A percentile compares a stretch with the other conserved stretches of the same genome.
These are phyloP conservation scores for Erigeron philadelphicus DNA, from an alignment of 140 eudicot genomes.

Conservation along the genomic window DNA sequence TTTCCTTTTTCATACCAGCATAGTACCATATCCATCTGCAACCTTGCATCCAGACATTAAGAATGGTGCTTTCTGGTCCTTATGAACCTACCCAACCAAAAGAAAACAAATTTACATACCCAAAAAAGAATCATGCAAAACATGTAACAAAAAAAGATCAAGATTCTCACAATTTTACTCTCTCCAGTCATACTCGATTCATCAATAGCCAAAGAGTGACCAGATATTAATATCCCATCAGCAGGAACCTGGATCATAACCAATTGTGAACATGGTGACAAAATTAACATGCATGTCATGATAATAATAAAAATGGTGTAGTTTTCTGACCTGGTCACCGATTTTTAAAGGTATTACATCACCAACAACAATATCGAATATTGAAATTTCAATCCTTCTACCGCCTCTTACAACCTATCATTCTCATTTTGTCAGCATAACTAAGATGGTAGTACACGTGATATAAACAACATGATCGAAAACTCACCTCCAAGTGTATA, in stretches of 20 bases:
- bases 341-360: constrained; percentile 88
- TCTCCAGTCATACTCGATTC: constrained; percentile 99
- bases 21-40: constrained; percentile 96
- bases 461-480: background rate
- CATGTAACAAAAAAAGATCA: background rate
- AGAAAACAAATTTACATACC: constrained; percentile 6
- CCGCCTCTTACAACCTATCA: constrained; percentile 78
- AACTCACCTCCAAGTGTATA: constrained; percentile 75
- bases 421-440: constrained; percentile 15
- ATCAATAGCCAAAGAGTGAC: constrained; percentile 84
- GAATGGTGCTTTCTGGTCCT: constrained; percentile 74
- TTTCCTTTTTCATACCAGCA: constrained; percentile 58
- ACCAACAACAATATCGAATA: constrained; percentile 89
- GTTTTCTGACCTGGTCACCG: constrained; percentile 74
- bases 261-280: constrained; percentile 13
- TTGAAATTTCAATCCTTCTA: constrained; percentile 62
- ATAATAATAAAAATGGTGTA: background rate
- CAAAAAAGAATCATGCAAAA: constrained; percentile 15
- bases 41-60: constrained; percentile 97
- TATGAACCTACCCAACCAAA: constrained; percentile 48
- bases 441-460: constrained; percentile 2
- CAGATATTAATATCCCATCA: constrained; percentile 75
- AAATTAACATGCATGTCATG: background rate
- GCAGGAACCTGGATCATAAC: constrained; percentile 68
- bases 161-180: constrained; percentile 74